Percentiles rank a stretch among this genome's conserved stretches.
Conservation (phyloP, 2,329 filamentous ascomycete genomes). For the Trichoderma simmonsii region DNA sequence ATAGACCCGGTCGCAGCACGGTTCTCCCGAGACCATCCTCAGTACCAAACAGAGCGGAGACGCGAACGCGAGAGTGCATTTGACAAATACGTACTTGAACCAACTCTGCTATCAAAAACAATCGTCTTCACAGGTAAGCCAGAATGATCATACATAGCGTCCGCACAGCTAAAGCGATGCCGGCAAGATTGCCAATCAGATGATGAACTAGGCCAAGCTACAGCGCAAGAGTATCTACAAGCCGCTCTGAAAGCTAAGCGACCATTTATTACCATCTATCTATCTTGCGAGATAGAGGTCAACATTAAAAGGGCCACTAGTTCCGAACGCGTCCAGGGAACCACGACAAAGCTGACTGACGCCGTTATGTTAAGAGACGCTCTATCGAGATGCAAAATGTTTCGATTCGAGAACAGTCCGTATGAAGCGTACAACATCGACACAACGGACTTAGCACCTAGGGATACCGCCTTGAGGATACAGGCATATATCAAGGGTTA, state of each 20-base stretch:
- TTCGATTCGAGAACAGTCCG: neutral
- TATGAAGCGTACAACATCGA: neutral
- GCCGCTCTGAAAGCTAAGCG: neutral
- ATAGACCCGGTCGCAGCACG: neutral
- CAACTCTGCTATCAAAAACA: neutral
- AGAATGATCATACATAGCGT: neutral
- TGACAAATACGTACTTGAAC: neutral
- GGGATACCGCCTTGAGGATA: neutral
- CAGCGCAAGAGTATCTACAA: neutral
- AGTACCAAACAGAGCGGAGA: neutral
- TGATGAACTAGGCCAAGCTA: neutral
- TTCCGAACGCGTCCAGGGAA: neutral
- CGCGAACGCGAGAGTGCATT: neutral
- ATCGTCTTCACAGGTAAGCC: neutral
- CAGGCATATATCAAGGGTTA: neutral
- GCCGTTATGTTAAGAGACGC: neutral
- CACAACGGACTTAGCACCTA: neutral
- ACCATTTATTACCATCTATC: neutral
- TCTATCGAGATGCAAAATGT: neutral
- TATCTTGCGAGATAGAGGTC: neutral
- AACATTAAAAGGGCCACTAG: neutral
- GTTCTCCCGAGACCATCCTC: neutral
- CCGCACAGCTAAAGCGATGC: neutral
- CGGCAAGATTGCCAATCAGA: constrained; percentile 4
- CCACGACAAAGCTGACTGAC: neutral